phyloP scores from a whole-genome alignment of 2,329 filamentous ascomycete genomes.

The Colletotrichum trifolii region DNA sequence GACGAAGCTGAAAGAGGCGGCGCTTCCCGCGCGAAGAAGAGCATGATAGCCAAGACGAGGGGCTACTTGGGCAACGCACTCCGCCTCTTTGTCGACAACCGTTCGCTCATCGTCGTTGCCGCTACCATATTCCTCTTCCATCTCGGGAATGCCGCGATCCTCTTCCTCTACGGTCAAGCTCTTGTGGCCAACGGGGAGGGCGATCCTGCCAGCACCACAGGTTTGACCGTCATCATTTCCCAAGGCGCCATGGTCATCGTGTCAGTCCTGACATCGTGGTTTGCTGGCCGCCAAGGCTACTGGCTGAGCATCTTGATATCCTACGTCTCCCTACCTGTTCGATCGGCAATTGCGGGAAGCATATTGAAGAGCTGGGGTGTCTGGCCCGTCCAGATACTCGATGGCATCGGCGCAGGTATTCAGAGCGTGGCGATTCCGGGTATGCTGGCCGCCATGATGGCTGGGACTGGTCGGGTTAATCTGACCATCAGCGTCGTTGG shows the following conservation, averaged over 20 bases:
- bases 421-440: conserved; percentile 31
- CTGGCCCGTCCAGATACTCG: conserved; percentile 30
- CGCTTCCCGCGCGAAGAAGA: neutral
- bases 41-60: neutral
- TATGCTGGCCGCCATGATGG: conserved; percentile 26
- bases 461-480: conserved; percentile 21
- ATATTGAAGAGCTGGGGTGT: conserved; percentile 22
- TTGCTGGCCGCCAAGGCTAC: conserved; percentile 18
- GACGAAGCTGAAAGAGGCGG: neutral
- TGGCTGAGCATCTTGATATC: conserved; percentile 19
- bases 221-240: conserved; percentile 27
- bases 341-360: conserved; percentile 23
- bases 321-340: conserved; percentile 13
- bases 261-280: conserved; percentile 23
- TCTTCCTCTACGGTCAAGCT: conserved; percentile 25
- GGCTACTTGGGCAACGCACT: neutral
- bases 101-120: conserved; percentile 11
- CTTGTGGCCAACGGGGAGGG: conserved; percentile 27
- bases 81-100: neutral
- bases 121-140: conserved; percentile 23
- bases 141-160: conserved; percentile 30
- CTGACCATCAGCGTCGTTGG: conserved; percentile 24
- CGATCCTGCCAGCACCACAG: conserved; percentile 26
- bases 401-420: conserved; percentile 28
- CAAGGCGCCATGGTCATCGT: conserved; percentile 30